These are phyloP conservation scores for Nissolia schottii DNA, from an alignment of 306 rosid species.

Conservation along the genomic window DNA sequence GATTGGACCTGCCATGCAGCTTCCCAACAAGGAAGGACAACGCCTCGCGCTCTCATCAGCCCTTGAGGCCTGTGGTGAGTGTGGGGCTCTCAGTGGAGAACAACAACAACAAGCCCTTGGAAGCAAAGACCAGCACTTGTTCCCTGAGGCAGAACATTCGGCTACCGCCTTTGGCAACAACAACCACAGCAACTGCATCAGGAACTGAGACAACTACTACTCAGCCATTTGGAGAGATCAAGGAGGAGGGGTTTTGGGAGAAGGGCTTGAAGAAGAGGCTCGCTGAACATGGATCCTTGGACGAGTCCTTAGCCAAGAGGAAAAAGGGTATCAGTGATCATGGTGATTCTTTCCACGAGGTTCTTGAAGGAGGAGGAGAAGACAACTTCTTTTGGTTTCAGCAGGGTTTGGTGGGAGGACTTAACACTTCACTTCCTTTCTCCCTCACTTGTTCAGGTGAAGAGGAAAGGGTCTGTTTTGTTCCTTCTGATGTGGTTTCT, in stretches of 20 bases:
- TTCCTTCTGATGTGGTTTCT: constrained; percentile 62
- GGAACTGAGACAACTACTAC: constrained; percentile 1
- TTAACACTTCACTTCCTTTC: constrained; percentile 48
- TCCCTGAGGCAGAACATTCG: constrained; percentile 81
- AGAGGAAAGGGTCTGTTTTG: constrained; percentile 63
- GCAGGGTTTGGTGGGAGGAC: too few relatives aligned
- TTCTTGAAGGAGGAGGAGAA: constrained; percentile 25
- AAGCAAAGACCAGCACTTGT: constrained; percentile 46
- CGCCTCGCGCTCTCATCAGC: constrained; percentile 61
- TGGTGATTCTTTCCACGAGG: constrained; percentile 28
- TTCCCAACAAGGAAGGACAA: constrained; percentile 59
- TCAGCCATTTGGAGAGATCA: too few relatives aligned
- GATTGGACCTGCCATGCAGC: constrained; percentile 84
- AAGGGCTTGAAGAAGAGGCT: constrained; percentile 82
- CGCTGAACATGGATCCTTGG: constrained; percentile 47
- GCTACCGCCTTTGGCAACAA: constrained; percentile 68
- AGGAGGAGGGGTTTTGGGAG: constrained; percentile 63
- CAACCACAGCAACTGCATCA: constrained; percentile 12
- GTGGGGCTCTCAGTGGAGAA: constrained; percentile 65
- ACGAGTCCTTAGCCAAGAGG: constrained; percentile 68
- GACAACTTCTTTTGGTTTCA: constrained; percentile 63
- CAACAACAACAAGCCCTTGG: constrained; percentile 33
- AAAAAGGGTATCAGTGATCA: constrained; percentile 45
- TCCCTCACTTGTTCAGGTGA: constrained; percentile 54
- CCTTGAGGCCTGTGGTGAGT: constrained; percentile 49